Evolutionary conservation across 129 eudicot genomes (phyloP).

Genomic region (Cynara cardunculus): DNA sequence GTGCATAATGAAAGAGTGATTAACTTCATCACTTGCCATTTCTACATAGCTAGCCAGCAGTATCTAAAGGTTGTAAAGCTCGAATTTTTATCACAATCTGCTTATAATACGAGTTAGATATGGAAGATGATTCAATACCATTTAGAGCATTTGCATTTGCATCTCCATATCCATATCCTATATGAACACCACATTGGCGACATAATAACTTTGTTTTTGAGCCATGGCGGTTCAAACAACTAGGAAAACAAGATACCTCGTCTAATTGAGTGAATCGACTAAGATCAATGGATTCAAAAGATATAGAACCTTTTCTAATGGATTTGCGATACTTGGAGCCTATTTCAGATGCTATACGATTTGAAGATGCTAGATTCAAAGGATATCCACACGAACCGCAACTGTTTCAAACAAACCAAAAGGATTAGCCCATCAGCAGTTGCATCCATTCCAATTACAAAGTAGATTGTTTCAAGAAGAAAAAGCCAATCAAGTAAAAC

Average conservation of each 20-base stretch:
- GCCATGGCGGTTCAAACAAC: constrained; percentile 42
- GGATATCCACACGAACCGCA: constrained; percentile 86
- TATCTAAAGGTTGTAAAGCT: constrained; percentile 69
- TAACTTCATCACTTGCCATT: constrained; percentile 13
- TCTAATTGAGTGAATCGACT: constrained; percentile 80
- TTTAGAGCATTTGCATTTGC: constrained; percentile 37
- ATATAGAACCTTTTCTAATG: constrained; percentile 62
- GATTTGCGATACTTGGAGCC: constrained; percentile 59
- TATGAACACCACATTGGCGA: constrained; percentile 63
- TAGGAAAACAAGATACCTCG: constrained; percentile 52
- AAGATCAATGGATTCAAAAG: constrained; percentile 61
- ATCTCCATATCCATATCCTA: constrained; percentile 58
- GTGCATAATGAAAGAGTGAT: constrained; percentile 37
- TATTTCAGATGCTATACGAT: constrained; percentile 59
- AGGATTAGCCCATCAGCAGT: constrained; percentile 2
- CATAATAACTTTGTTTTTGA: constrained; percentile 68
- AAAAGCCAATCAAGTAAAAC: neutral
- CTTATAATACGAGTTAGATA: constrained; percentile 45
- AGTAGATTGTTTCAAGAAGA: neutral
- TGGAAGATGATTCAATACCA: constrained; percentile 51
- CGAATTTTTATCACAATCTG: constrained; percentile 52
- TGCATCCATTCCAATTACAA: neutral
- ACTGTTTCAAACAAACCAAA: constrained; percentile 37
- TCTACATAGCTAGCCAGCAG: constrained; percentile 21
- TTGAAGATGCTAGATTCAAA: constrained; percentile 57